These are phyloP conservation scores for Eucalyptus sp. DNA, from an alignment of 345 rosid genomes.

Conservation along the genomic window DNA sequence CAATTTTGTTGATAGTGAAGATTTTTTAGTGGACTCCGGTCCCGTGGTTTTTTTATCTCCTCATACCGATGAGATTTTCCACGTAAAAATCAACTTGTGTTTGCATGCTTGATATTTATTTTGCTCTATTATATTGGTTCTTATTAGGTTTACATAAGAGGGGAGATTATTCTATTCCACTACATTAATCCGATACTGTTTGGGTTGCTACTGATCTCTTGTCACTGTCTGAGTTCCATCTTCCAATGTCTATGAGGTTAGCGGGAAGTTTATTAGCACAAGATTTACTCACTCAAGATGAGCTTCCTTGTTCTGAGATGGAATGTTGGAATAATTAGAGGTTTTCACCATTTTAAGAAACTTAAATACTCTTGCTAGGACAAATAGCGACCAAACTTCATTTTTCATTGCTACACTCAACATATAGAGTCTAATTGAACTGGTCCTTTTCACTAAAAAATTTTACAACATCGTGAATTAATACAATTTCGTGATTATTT, in stretches of 20 bases:
- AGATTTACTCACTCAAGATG: neutral
- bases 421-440: neutral
- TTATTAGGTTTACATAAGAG: no score
- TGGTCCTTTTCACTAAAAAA: neutral
- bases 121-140: no score
- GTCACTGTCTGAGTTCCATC: neutral
- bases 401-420: neutral
- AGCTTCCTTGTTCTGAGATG: neutral
- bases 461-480: fast-evolving
- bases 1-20: no score
- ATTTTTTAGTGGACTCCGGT: no score
- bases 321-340: neutral
- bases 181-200: no score
- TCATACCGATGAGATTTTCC: no score
- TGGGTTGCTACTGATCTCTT: no score
- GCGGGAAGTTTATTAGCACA: neutral
- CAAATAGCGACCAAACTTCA: neutral
- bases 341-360: neutral
- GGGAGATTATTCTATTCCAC: no score
- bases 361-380: neutral
- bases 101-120: no score
- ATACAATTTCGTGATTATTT: neutral
- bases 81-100: no score
- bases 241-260: neutral
- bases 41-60: no score